Evolutionary conservation across 1,139 yeast genomes (phyloP).

Genomic region (Kluyveromyces marxianus): DNA sequence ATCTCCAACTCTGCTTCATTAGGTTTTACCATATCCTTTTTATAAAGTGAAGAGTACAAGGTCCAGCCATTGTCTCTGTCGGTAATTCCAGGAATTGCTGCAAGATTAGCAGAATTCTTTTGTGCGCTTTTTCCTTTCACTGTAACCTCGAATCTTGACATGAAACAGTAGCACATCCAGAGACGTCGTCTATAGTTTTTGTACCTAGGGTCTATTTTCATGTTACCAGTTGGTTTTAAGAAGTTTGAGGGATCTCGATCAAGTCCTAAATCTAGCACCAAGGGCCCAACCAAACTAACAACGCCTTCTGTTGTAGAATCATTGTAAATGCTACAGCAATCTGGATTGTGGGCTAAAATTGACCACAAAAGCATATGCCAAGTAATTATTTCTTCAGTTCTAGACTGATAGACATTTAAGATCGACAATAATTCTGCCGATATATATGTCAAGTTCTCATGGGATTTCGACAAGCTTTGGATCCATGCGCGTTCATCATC

Average conservation of each 20-base stretch:
- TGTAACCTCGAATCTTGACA: constrained; percentile 21
- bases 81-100: neutral
- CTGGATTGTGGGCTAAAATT: constrained; percentile 24
- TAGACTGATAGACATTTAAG: constrained; percentile 3
- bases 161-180: constrained; percentile 22
- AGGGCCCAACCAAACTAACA: constrained; percentile 19
- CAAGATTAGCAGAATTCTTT: neutral
- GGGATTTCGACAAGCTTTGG: neutral
- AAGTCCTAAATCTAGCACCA: constrained; percentile 26
- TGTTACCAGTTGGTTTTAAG: constrained; percentile 12
- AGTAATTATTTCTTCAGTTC: constrained; percentile 23
- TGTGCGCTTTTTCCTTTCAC: constrained; percentile 22
- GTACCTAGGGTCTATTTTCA: constrained; percentile 16
- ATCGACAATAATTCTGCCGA: constrained; percentile 3
- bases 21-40: neutral
- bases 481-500: constrained; percentile 2
- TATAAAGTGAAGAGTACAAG: neutral
- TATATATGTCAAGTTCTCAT: neutral
- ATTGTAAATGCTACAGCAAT: constrained; percentile 24
- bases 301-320: constrained; percentile 26
- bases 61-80: neutral
- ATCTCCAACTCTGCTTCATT: constrained; percentile 3
- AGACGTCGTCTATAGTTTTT: constrained; percentile 25
- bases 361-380: constrained; percentile 26
- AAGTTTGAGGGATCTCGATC: constrained; percentile 28